phyloP scores from a whole-genome alignment of 2,329 filamentous ascomycete species.

The Ilyonectria robusta region DNA sequence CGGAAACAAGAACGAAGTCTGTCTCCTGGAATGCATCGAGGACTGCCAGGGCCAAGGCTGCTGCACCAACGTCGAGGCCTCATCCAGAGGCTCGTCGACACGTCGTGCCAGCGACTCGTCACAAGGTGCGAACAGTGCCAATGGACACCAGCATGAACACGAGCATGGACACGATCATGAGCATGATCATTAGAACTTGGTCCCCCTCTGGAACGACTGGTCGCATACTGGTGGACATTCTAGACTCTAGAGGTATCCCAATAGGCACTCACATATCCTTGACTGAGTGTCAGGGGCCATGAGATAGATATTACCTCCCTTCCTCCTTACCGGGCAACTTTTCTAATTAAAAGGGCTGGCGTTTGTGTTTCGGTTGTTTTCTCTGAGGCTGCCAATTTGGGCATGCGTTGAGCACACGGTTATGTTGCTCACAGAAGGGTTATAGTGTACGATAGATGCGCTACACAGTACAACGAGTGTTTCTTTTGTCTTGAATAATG shows the following conservation, averaged over 20 bases:
- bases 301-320: conserved; percentile 23
- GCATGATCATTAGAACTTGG: conserved; percentile 20
- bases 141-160: conserved; percentile 29
- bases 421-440: conserved; percentile 22
- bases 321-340: conserved; percentile 30
- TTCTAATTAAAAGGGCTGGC: conserved; percentile 39
- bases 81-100: conserved; percentile 54
- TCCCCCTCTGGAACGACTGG: background rate
- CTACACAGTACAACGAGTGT: conserved; percentile 10
- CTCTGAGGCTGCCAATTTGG: conserved; percentile 5
- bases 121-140: conserved; percentile 40
- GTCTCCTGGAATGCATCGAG: conserved; percentile 64
- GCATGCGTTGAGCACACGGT: conserved; percentile 14
- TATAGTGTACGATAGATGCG: conserved; percentile 34
- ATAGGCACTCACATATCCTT: background rate
- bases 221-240: background rate
- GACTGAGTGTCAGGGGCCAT: conserved; percentile 4
- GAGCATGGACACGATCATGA: conserved; percentile 9
- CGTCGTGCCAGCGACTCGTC: conserved; percentile 54
- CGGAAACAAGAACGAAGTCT: conserved; percentile 53
- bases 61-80: conserved; percentile 51
- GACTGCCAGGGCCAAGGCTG: conserved; percentile 54
- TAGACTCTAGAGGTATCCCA: conserved; percentile 5
- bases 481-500: background rate
- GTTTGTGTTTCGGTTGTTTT: conserved; percentile 35